phyloP scores from a whole-genome alignment of 306 rosid species.

The Senna siamea region DNA sequence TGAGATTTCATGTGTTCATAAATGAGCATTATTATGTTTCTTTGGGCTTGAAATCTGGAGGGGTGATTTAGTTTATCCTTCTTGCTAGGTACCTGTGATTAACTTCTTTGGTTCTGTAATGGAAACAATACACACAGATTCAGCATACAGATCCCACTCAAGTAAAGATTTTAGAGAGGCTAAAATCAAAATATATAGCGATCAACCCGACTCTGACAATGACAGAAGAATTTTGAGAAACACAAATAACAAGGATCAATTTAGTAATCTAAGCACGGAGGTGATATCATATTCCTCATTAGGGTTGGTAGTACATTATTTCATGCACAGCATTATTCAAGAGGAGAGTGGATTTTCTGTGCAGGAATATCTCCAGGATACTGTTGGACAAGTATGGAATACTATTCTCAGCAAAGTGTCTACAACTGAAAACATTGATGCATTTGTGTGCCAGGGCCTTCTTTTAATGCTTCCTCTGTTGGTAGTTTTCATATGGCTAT shows the following conservation, averaged over 20 bases:
- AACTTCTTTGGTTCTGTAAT: slow-evolving; percentile 96
- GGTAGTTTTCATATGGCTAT: slow-evolving; percentile 64
- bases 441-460: slow-evolving; percentile 72
- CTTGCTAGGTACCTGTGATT: slow-evolving; percentile 80
- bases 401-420: slow-evolving; percentile 44
- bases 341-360: slow-evolving; percentile 37
- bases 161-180: slow-evolving; percentile 30
- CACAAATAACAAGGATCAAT: slow-evolving; percentile 45
- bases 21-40: neutral
- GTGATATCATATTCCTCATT: slow-evolving; percentile 43
- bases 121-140: slow-evolving; percentile 91
- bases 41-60: neutral
- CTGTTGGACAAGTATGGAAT: slow-evolving; percentile 50
- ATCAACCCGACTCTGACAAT: slow-evolving; percentile 37
- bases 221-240: slow-evolving; percentile 47
- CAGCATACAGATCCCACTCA: slow-evolving; percentile 59
- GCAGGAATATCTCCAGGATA: slow-evolving; percentile 56
- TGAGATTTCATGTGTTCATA: neutral
- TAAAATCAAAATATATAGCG: slow-evolving; percentile 40
- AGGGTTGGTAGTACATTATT: neutral
- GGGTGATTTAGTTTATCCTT: slow-evolving; percentile 11
- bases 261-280: slow-evolving; percentile 39
- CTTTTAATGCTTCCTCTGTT: slow-evolving; percentile 65
- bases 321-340: no score
- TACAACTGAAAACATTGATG: slow-evolving; percentile 56